Conservation (phyloP, 106 monocot species). For the Dactylorhiza incarnata region DNA sequence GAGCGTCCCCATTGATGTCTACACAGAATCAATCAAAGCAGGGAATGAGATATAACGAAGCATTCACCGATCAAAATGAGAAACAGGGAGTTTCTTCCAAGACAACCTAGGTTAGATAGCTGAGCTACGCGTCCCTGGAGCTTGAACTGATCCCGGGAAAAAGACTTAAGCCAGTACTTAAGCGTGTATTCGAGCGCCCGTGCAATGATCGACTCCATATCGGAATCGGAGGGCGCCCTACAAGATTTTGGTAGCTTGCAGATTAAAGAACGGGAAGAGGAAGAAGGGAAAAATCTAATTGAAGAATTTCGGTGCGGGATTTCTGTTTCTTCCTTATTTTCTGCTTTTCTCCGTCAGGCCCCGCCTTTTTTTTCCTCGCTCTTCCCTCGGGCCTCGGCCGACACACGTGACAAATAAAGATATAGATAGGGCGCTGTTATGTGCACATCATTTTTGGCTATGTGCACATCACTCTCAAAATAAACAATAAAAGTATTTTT, state of each 20-base stretch:
- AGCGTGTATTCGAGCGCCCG: slow-evolving; percentile 97
- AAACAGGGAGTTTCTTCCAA: neutral
- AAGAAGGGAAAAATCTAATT: too few relatives aligned
- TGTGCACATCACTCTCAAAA: too few relatives aligned
- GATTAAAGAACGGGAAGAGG: neutral
- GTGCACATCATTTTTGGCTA: too few relatives aligned
- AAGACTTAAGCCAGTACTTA: slow-evolving; percentile 99
- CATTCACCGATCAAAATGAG: neutral
- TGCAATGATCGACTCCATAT: slow-evolving; percentile 95
- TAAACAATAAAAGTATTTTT: too few relatives aligned
- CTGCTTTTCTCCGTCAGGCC: too few relatives aligned
- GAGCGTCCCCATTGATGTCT: slow-evolving; percentile 93
- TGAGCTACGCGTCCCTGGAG: slow-evolving; percentile 93
- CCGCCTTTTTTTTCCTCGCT: too few relatives aligned
- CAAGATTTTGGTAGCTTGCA: neutral
- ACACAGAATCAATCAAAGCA: slow-evolving; percentile 14
- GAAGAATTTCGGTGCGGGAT: too few relatives aligned
- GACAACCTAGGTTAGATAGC: slow-evolving; percentile 88
- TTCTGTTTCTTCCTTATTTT: too few relatives aligned
- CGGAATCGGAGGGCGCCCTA: neutral
- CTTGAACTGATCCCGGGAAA: slow-evolving; percentile 98
- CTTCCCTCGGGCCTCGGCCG: too few relatives aligned
- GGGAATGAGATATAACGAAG: neutral
- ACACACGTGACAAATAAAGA: too few relatives aligned
- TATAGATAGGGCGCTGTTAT: too few relatives aligned